These are phyloP conservation scores for Moniliella sp. DNA, from an alignment of 1,284 basidiomycete genomes.

Conservation along the genomic window DNA sequence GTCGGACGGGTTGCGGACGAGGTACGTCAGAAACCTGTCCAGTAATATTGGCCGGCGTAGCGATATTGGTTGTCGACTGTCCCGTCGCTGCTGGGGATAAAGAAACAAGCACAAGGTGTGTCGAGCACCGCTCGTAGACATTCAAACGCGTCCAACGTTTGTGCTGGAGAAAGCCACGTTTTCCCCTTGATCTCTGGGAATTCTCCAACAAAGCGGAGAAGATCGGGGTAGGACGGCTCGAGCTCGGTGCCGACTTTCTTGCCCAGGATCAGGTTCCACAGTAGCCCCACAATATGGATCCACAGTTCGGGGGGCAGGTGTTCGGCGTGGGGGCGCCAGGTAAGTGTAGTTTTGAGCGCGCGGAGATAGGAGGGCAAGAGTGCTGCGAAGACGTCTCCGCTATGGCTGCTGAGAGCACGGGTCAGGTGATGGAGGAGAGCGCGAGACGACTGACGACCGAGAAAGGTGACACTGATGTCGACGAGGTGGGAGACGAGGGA, in stretches of 20 bases:
- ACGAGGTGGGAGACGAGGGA: constrained; percentile 50
- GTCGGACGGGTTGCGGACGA: not conserved
- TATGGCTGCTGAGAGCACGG: constrained; percentile 39
- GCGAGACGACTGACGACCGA: constrained; percentile 40
- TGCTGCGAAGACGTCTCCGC: constrained; percentile 43
- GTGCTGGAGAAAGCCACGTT: too few species aligned
- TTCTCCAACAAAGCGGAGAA: too few species aligned
- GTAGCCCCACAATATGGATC: constrained; percentile 48
- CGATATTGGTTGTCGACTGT: not conserved
- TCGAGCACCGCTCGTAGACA: not conserved
- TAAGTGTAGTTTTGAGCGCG: constrained; percentile 46
- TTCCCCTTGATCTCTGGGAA: too few species aligned
- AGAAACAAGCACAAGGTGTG: not conserved
- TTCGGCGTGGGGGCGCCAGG: constrained; percentile 54
- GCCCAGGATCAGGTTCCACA: constrained; percentile 38
- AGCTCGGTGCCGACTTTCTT: too few species aligned
- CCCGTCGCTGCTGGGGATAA: not conserved
- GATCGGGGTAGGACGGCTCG: too few species aligned
- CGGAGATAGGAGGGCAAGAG: constrained; percentile 63
- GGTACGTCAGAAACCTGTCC: not conserved
- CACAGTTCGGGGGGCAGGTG: constrained; percentile 49
- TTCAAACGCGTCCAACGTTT: too few species aligned
- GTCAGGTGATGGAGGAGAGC: constrained; percentile 47
- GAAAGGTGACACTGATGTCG: too few species aligned
- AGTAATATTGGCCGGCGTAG: not conserved